These are phyloP conservation scores for Colletotrichum musicola DNA, from an alignment of 2,329 filamentous ascomycete species.

Conservation along the genomic window DNA sequence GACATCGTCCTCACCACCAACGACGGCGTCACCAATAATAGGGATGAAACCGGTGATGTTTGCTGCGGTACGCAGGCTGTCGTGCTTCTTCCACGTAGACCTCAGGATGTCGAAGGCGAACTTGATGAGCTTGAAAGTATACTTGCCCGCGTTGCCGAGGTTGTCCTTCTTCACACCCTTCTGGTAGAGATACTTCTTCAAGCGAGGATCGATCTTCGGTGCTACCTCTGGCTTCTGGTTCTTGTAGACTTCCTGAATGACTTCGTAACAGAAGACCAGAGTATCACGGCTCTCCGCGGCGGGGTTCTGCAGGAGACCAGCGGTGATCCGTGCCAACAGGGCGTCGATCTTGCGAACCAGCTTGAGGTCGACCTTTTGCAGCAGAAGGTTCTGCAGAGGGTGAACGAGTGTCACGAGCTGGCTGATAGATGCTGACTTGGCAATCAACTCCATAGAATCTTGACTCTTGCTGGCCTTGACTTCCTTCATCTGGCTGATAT, in stretches of 20 bases:
- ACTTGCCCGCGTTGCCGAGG: constrained; percentile 79
- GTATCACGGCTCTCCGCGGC: constrained; percentile 83
- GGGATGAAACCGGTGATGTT: constrained; percentile 91
- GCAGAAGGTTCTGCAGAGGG: constrained; percentile 82
- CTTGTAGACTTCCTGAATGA: constrained; percentile 88
- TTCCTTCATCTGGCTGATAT: constrained; percentile 95
- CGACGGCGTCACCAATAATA: constrained; percentile 86
- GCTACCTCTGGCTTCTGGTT: constrained; percentile 65
- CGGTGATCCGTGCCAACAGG: constrained; percentile 83
- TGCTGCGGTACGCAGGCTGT: constrained; percentile 79
- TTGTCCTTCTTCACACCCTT: constrained; percentile 82
- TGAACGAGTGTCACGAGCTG: constrained; percentile 81
- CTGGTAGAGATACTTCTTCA: constrained; percentile 83
- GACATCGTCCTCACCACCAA: constrained; percentile 90
- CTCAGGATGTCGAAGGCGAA: constrained; percentile 92
- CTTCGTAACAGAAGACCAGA: constrained; percentile 94
- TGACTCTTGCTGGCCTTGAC: constrained; percentile 98
- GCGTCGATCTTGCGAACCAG: constrained; percentile 93
- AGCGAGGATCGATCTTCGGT: constrained; percentile 70
- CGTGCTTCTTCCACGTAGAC: constrained; percentile 87
- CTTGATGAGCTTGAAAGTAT: constrained; percentile 87
- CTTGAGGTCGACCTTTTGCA: constrained; percentile 85
- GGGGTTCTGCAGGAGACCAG: constrained; percentile 85
- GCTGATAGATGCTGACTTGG: constrained; percentile 82
- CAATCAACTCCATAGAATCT: constrained; percentile 94